phyloP scores from a whole-genome alignment of 768 basidiomycete genomes.

The Agaricus blazei region DNA sequence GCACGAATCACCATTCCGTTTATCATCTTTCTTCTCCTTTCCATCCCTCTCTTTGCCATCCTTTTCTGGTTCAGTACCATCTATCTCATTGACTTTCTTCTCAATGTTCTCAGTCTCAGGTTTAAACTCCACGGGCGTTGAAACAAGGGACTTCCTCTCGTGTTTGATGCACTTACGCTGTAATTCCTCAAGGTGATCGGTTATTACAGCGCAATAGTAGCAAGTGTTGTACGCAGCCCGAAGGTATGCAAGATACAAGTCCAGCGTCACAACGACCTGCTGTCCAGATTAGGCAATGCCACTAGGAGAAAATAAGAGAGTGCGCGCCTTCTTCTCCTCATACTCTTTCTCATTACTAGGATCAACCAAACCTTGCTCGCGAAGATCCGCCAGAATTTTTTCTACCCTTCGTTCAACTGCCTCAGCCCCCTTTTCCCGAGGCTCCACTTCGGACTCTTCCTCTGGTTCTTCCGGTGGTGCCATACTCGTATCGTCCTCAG shows the following conservation, averaged over 20 bases:
- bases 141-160: constrained; percentile 70
- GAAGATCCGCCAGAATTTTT: constrained; percentile 66
- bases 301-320: constrained; percentile 10
- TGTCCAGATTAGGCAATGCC: constrained; percentile 16
- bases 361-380: constrained; percentile 57
- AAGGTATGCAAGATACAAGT: constrained; percentile 90
- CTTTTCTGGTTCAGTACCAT: constrained; percentile 29
- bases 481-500: constrained; percentile 28
- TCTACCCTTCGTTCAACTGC: constrained; percentile 82
- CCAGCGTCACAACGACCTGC: constrained; percentile 78
- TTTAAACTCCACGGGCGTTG: constrained; percentile 58
- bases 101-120: constrained; percentile 49
- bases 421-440: constrained; percentile 61
- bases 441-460: constrained; percentile 53
- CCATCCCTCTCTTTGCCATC: constrained; percentile 22
- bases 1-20: constrained; percentile 13
- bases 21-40: constrained; percentile 30
- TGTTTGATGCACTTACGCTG: constrained; percentile 94
- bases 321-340: constrained; percentile 65
- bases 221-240: constrained; percentile 91
- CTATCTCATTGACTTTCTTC: constrained; percentile 37
- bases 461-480: constrained; percentile 28
- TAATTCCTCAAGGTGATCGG: constrained; percentile 92
- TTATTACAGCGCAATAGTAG: constrained; percentile 95
- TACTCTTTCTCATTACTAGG: constrained; percentile 60